Conservation (phyloP, 768 basidiomycete species). For the Kwoniella botswanensis region DNA sequence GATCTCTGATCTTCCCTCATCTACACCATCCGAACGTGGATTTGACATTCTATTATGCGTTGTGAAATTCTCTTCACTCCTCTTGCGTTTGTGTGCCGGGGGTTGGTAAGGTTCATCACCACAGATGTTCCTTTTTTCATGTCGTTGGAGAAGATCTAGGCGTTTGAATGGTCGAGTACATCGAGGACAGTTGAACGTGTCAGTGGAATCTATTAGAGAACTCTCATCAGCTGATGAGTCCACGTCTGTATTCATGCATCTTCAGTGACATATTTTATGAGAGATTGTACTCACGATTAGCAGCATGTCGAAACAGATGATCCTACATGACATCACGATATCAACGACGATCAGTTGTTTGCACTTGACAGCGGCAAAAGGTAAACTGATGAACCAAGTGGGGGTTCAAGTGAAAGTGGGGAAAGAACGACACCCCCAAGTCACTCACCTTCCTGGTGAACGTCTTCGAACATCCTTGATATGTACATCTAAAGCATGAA, state of each 20-base stretch:
- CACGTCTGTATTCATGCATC: no score
- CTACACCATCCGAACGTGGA: background rate
- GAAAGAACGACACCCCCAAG: background rate
- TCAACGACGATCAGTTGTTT: conserved; percentile 1
- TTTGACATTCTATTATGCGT: background rate
- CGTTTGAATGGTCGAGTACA: conserved; percentile 46
- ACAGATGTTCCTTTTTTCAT: conserved; percentile 45
- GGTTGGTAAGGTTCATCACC: conserved; percentile 9
- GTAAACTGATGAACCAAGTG: background rate
- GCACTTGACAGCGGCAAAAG: background rate
- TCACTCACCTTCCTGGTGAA: conserved; percentile 50
- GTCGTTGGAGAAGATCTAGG: conserved; percentile 44
- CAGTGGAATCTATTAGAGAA: conserved; percentile 22
- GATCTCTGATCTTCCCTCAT: no score
- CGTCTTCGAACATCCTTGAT: conserved; percentile 38
- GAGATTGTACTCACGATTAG: conserved; percentile 38
- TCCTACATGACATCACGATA: conserved; percentile 29
- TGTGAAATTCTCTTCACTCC: conserved; percentile 1
- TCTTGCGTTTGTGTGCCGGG: conserved; percentile 14
- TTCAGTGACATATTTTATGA: background rate
- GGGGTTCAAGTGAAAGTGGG: conserved; percentile 2
- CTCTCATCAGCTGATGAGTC: background rate
- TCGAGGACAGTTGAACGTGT: conserved; percentile 30
- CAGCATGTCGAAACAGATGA: conserved; percentile 45
- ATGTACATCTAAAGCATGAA: conserved; percentile 29